phyloP scores from a whole-genome alignment of 73 alveolate genomes.

The Diophrys appendiculata region DNA sequence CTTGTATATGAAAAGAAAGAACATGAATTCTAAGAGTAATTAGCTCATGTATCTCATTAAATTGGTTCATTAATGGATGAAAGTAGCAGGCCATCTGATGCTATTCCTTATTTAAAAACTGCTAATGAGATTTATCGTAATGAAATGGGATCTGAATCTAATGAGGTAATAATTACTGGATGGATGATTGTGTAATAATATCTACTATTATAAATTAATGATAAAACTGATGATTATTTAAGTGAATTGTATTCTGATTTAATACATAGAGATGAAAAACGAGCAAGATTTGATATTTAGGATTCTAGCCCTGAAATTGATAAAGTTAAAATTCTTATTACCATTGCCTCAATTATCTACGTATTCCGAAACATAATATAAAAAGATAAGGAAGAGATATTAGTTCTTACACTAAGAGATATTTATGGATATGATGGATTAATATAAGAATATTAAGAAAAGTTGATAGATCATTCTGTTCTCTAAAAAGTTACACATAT shows the following conservation, averaged over 20 bases:
- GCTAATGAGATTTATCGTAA: constrained; percentile 8
- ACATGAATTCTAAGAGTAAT: constrained; percentile 35
- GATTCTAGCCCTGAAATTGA: no score
- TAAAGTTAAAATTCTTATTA: no score
- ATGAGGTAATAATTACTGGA: background rate
- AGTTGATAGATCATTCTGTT: no score
- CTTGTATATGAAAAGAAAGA: constrained; percentile 50
- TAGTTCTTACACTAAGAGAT: no score
- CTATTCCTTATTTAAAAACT: constrained; percentile 25
- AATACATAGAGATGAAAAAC: background rate
- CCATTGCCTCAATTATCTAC: no score
- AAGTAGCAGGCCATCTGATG: constrained; percentile 51
- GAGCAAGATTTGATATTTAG: no score
- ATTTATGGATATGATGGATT: no score
- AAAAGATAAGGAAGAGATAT: no score
- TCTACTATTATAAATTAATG: background rate
- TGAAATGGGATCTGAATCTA: background rate
- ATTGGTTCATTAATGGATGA: constrained; percentile 58
- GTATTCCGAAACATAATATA: no score
- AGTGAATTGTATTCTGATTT: background rate
- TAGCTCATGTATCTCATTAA: constrained; percentile 52
- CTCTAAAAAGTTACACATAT: no score
- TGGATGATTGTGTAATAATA: background rate
- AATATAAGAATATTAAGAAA: no score
- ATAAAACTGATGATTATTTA: background rate